Conservation (phyloP, 805 yeast genomes). For the Peterozyma xylosa region DNA sequence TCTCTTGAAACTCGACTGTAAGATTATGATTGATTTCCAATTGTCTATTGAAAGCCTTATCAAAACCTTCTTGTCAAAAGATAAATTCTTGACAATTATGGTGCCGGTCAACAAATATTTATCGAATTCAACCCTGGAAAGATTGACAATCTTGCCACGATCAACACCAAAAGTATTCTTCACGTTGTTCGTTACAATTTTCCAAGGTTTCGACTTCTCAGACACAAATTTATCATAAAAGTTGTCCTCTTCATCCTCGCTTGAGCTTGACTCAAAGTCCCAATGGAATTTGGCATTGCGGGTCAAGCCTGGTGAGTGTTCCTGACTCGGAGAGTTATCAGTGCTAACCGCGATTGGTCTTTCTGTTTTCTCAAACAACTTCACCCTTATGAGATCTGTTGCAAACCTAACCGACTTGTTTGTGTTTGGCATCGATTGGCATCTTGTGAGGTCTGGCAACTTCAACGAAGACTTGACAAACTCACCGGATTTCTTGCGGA, state of each 20-base stretch:
- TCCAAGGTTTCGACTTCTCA: conserved; percentile 18
- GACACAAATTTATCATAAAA: conserved; percentile 14
- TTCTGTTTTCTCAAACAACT: conserved; percentile 53
- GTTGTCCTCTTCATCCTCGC: conserved; percentile 18
- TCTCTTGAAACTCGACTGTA: conserved; percentile 20
- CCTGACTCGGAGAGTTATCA: conserved; percentile 39
- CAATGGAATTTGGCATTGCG: conserved; percentile 7
- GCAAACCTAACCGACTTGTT: conserved; percentile 63
- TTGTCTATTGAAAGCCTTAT: conserved; percentile 43
- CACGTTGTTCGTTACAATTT: conserved; percentile 21
- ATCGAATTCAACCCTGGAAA: conserved; percentile 27
- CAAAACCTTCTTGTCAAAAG: conserved; percentile 30
- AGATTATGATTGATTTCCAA: conserved; percentile 42
- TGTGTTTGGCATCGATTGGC: conserved; percentile 41
- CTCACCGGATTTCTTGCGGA: conserved; percentile 87
- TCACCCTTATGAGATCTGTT: conserved; percentile 48
- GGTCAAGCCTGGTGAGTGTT: conserved; percentile 8
- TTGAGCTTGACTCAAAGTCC: conserved; percentile 13
- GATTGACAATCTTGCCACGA: conserved; percentile 27
- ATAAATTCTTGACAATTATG: conserved; percentile 28
- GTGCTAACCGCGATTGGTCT: conserved; percentile 59
- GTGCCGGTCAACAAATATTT: conserved; percentile 36
- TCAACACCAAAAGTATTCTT: conserved; percentile 19
- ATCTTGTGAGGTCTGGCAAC: conserved; percentile 30
- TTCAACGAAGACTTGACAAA: conserved; percentile 70